Base-by-base conservation (phyloP, 2,329 filamentous ascomycete species). In the Aureobasidium sp. region DNA sequence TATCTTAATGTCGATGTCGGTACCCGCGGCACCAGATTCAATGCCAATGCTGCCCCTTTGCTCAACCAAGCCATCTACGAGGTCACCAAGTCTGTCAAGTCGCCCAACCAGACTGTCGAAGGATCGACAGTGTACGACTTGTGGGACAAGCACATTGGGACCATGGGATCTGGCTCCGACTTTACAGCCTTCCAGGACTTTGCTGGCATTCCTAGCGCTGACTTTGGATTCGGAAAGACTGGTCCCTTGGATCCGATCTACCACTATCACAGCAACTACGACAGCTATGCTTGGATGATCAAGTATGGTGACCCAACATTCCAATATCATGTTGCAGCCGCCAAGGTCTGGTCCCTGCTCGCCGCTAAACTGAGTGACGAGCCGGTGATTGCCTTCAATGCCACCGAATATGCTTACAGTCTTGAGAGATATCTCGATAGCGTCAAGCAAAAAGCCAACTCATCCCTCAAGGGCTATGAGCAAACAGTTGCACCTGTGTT, bases 1-100 rank as follows among this genome's bases (percentile, higher is more conserved):
- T 95, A 95, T 63, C 70, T 95, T 58, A 95, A 95, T 66, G 81
- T 95, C 53, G 90, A 95, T 61, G 82, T 89, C 5, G 87, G 84
- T 25, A 78, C 84, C 3, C 66, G 74, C 4, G 87, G 88, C 0
- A 78, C 80, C 0, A 54, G 74, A n/a, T 88, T 93, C 63, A 61
- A 63, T 2, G 78, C 81, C 14, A 72, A 79, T 0, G 86, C 87
- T 0, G 86, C 87, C 11, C 90, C 90, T 0, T 72, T 95, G 3
- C 74, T 95, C 21, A 83, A 90, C 68, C 79, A 83, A 57, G 75
- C 88, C 6, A 76, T 95, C 40, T 78, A 84, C 59, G 80, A 88
- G 25, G 81, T 83, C 6, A 82, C 84, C 0, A 70, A 73, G 10
- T 66, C 79, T 12, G 80, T 91, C 2, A 78, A 74, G 3, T 75